Evolutionary conservation across 2,329 filamentous ascomycete species (phyloP), one percentile per base, ranked within the genome.

Genomic region (Colletotrichum sp.): DNA sequence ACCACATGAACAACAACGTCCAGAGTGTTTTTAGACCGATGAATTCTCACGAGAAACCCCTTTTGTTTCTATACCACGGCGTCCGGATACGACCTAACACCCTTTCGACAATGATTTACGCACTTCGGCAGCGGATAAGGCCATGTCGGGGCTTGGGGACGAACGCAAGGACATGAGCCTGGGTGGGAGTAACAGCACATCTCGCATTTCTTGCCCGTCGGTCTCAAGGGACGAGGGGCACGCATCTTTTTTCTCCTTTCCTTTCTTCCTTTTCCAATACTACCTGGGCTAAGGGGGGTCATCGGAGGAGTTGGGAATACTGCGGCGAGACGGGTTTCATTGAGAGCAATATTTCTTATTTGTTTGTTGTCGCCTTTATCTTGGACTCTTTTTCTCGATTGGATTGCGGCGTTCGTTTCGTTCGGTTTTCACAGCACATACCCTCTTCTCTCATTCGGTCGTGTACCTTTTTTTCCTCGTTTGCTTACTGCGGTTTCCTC

Each of bases 1-100:
- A 55, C 32, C 8, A 44, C 69, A 77, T 13, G 66, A 63, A 67
- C 36, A 65, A 64, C 66, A 65, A 69, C 70, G 67, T 62, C 66
- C 66, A 77, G 76, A 71, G 76, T 67, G 76, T 78, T 81, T 78
- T 82, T 77, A 82, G 81, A 83, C 77, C 79, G 77, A 76, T 75
- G 79, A 69, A 76, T 75, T 77, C 75, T 75, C 71, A 75, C 76
- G 75, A 77, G 70, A 77, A 62, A 69, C 55, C 36, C 30, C 60
- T 60, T 74, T 65, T 57, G 44, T 26, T 77, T 71, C 67, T 72
- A 77, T 75, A 72, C 28, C 66, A 76, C 68, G 74, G 74, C 74
- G 74, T 76, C 76, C 64, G 74, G 69, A 73, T 66, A 72, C 70
- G 62, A 74, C 70, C 69, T 72, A 57, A 68, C 57, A 32, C 30